Evolutionary conservation across 2,329 filamentous ascomycete species (phyloP), one percentile per base, ranked within the genome.

Genomic region (Bipolaris oryzae): DNA sequence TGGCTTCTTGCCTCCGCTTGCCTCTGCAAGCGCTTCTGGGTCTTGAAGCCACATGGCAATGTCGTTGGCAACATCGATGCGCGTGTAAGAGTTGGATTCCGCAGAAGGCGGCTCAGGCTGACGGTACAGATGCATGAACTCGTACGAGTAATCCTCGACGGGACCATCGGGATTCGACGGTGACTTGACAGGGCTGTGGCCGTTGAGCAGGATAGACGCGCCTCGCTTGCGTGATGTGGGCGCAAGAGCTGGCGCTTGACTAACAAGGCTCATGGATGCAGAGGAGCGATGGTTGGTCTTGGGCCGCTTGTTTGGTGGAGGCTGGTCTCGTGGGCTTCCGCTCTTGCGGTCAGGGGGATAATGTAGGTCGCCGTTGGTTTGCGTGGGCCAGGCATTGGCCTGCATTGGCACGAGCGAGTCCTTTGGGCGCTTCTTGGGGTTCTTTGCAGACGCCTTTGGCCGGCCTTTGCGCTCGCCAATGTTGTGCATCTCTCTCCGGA

Each of bases 361-460:
- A 28, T 77, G 75, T 31, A 83, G 83, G 50, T 90, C 88, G 55
- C 82, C 80, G 58, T 85, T 83, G 53, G 84, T 80, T 39, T 81
- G 79, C 48, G 85, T 66, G 25, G 79, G 75, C 79, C 80, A 87
- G 48, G 89, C 89, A 71, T 92, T 93, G 48, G 87, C 78, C 68
- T 87, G 85, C 31, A 88, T 75, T 15, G 77, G 67, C 41, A 87
- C 87, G 25, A 75, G 71, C 25, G 74, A 70, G 48, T 92, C 90
- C 73, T 92, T 96, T 35, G 84, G 76, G 77, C 93, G 96, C 81
- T 96, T 97, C 81, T 93, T 96, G 72, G 92, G 89, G 73, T 84
- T 89, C 75, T 96, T 96, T 11, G 90, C 82, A 6, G 88, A 84
- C 7, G 88, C 86, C 59, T 92, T 93, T 90, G 55, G 85, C 67